Percentiles rank a stretch among this genome's conserved stretches.
phyloP scores from a whole-genome alignment of 257 asterid species.

The Solanum rostratum region DNA sequence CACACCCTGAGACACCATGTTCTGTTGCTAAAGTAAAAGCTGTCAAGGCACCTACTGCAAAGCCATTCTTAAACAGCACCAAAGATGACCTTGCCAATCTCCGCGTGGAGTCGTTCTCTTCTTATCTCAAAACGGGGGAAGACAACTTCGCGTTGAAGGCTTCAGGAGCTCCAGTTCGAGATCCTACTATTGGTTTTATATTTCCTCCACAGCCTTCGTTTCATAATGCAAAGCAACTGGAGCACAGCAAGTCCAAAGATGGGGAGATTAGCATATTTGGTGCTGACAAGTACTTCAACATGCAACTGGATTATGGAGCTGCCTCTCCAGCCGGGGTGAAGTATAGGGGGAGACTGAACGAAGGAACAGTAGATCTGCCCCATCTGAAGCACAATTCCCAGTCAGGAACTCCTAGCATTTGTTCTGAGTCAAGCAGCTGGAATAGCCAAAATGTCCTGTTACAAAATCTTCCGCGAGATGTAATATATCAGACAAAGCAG shows the following conservation, averaged over 20 bases:
- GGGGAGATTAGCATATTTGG: slow-evolving; percentile 58
- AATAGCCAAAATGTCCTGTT: slow-evolving; percentile 37
- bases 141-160: slow-evolving; percentile 36
- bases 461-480: background rate
- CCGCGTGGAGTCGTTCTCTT: slow-evolving; percentile 26
- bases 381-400: background rate
- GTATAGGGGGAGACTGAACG: background rate
- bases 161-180: slow-evolving; percentile 34
- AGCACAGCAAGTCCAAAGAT: slow-evolving; percentile 17
- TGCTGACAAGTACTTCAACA: slow-evolving; percentile 81
- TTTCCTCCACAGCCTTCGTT: slow-evolving; percentile 14
- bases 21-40: slow-evolving; percentile 17
- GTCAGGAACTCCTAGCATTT: slow-evolving; percentile 30
- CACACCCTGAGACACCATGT: slow-evolving; percentile 1
- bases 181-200: slow-evolving; percentile 31
- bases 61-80: slow-evolving; percentile 17
- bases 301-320: slow-evolving; percentile 32
- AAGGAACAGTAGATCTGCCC: background rate
- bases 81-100: slow-evolving; percentile 12
- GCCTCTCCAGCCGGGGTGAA: background rate
- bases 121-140: slow-evolving; percentile 19
- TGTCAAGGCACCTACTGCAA: slow-evolving; percentile 14
- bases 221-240: background rate
- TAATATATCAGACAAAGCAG: slow-evolving; percentile 17
- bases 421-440: slow-evolving; percentile 45